Conservation (phyloP, 1,139 yeast species). For the Pichia sp. region DNA sequence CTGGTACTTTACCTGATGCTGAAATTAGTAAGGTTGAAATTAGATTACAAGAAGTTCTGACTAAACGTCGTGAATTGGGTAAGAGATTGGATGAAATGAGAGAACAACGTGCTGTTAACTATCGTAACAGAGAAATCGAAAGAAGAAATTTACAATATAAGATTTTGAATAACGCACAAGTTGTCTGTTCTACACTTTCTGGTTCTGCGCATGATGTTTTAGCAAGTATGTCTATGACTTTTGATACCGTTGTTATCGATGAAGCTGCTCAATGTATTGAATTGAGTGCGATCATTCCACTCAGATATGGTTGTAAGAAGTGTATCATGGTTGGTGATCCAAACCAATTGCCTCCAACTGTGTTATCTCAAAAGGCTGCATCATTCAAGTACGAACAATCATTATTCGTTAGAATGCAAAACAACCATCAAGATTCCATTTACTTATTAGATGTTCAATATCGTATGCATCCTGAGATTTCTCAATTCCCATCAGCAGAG, state of each 20-base stretch:
- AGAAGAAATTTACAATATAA: slow-evolving; percentile 72
- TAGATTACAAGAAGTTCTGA: slow-evolving; percentile 53
- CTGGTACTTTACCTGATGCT: slow-evolving; percentile 37
- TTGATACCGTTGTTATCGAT: slow-evolving; percentile 94
- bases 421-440: slow-evolving; percentile 56
- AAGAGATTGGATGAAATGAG: slow-evolving; percentile 75
- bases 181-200: slow-evolving; percentile 89
- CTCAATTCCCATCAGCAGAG: slow-evolving; percentile 79
- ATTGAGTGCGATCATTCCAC: slow-evolving; percentile 85
- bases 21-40: slow-evolving; percentile 47
- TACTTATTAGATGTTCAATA: slow-evolving; percentile 90
- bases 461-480: slow-evolving; percentile 96
- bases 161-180: slow-evolving; percentile 73
- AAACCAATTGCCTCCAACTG: slow-evolving; percentile 97
- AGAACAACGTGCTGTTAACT: slow-evolving; percentile 64
- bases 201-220: slow-evolving; percentile 94
- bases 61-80: slow-evolving; percentile 66
- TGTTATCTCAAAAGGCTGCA: slow-evolving; percentile 88
- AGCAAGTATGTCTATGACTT: slow-evolving; percentile 68
- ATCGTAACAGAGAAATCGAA: slow-evolving; percentile 76
- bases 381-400: slow-evolving; percentile 83
- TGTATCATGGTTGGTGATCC: slow-evolving; percentile 99
- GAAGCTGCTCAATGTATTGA: slow-evolving; percentile 99
- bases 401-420: slow-evolving; percentile 91
- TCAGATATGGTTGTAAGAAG: slow-evolving; percentile 85